Percentiles rank a stretch among this genome's conserved stretches.
These are phyloP conservation scores for Corniculantispora saksenae DNA, from an alignment of 2,329 filamentous ascomycete species.

Conservation along the genomic window DNA sequence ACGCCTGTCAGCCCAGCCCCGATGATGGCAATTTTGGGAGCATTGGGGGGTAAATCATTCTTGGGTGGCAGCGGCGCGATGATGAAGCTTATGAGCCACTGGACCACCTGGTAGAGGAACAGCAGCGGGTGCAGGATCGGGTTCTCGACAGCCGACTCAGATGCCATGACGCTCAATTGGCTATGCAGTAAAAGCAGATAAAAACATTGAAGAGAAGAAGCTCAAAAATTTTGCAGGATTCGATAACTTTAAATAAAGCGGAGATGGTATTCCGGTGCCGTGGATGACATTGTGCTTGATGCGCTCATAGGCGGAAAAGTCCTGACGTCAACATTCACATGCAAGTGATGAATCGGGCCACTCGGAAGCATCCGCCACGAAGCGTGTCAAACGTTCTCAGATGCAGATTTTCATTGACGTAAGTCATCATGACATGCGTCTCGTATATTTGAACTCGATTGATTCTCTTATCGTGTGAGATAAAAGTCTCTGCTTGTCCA, in stretches of 20 bases:
- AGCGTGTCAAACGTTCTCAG: neutral
- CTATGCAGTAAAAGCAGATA: no score
- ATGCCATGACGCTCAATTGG: constrained; percentile 31
- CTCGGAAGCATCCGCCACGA: constrained; percentile 1
- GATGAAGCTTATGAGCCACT: constrained; percentile 63
- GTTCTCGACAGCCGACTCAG: constrained; percentile 36
- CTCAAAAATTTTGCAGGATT: neutral
- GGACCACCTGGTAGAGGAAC: constrained; percentile 64
- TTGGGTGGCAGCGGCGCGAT: constrained; percentile 71
- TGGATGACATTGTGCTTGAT: constrained; percentile 2
- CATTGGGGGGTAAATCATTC: constrained; percentile 54
- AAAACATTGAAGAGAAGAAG: neutral
- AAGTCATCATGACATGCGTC: neutral
- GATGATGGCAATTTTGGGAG: constrained; percentile 69
- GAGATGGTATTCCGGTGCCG: neutral
- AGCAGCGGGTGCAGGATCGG: constrained; percentile 55
- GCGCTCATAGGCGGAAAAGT: constrained; percentile 2
- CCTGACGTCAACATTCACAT: constrained; percentile 31
- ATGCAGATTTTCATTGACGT: neutral
- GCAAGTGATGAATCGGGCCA: constrained; percentile 6
- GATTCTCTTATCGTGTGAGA: constrained; percentile 2
- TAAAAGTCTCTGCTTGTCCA: neutral
- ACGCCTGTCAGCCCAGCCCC: constrained; percentile 74
- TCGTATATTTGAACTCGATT: neutral
- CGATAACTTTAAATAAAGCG: neutral